A percentile compares a stretch with the other conserved stretches of the same genome.
Evolutionary conservation across 768 basidiomycete genomes (phyloP).

Genomic region (Auricularia auricula-judae): DNA sequence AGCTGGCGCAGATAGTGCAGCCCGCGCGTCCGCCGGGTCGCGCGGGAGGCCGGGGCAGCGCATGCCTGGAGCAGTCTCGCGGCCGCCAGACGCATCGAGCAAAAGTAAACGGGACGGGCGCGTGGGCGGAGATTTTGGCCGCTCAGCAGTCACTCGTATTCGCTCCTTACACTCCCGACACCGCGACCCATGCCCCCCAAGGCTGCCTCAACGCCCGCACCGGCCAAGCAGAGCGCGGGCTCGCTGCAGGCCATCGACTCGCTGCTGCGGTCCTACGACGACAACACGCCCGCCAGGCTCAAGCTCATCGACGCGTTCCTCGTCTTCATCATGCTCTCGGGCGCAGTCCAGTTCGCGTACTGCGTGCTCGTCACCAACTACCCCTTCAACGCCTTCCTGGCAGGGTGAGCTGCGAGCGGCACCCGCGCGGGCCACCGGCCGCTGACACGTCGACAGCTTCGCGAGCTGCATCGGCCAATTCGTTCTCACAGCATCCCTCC

Average conservation of each 20-base stretch:
- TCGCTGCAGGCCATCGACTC: conserved; percentile 29
- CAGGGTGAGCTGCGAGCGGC: conserved; percentile 53
- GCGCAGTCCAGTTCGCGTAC: conserved; percentile 83
- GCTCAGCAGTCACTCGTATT: too few relatives aligned
- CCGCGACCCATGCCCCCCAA: conserved; percentile 8
- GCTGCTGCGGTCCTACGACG: conserved; percentile 68
- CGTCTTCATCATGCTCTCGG: conserved; percentile 82
- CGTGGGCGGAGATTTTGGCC: too few relatives aligned
- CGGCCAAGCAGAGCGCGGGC: background rate
- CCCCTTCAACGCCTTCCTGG: conserved; percentile 95
- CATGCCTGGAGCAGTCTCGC: background rate
- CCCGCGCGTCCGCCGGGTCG: conserved; percentile 33
- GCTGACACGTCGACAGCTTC: conserved; percentile 45
- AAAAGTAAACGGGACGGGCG: background rate
- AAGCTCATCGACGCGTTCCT: conserved; percentile 94
- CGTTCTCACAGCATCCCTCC: conserved; percentile 83
- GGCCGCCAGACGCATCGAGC: background rate
- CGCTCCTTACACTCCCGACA: too few relatives aligned
- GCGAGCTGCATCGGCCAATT: conserved; percentile 93
- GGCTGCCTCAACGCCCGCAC: background rate
- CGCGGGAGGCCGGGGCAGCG: conserved; percentile 14
- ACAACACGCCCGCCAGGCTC: conserved; percentile 69
- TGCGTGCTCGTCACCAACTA: conserved; percentile 85
- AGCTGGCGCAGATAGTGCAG: conserved; percentile 30
- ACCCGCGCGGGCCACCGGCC: background rate